Base-by-base conservation (phyloP, 2,329 filamentous ascomycete species). In the Meredithiella fracta region DNA sequence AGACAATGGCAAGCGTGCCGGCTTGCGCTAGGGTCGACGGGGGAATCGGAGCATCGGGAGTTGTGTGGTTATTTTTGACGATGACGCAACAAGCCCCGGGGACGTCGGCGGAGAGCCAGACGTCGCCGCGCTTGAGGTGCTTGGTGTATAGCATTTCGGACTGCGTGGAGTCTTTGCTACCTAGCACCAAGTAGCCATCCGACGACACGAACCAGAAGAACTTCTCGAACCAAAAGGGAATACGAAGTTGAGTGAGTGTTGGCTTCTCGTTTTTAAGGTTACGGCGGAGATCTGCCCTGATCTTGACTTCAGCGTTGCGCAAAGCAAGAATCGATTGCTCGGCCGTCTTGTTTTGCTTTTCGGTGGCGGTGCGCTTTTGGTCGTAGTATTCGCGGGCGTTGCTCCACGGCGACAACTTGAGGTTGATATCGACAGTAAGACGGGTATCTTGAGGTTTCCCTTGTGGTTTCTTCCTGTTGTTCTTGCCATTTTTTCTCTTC, bases 181-280 rank as follows among this genome's bases (percentile, higher is more conserved):
- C 91, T 15, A 98, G 76, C 0, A 97, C 86, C 4, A 98, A 76
- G 66, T 97, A 96, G 3, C 91, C 90, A 64, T 98, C 92, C 0
- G 89, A 94, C 0, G 90, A 96, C 62, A 97, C 79, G 69, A 98
- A 98, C 77, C 88, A 97, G 26, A 82, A 73, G 63, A 95, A 98
- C 68, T 98, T 98, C 64, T 98, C 92, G 62, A 96, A 98, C 92
- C 92, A 98, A 63, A 90, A 78, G 61, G 83, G 84, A 64, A 82
- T 85, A 56, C 92, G 79, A 7, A 95, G 83, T 0, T 85, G 88
- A 49, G 90, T 82, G 8, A 97, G 71, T 1, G 94, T 73, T 20
- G 88, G 83, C 67, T 95, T 96, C 68, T 97, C 92, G 65, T 92
- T 85, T 70, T 95, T 95, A 57, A 97, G 68, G 0, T 82, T 84